Evolutionary conservation across 2,329 filamentous ascomycete species (phyloP).

Genomic region (Penicillium sp.): DNA sequence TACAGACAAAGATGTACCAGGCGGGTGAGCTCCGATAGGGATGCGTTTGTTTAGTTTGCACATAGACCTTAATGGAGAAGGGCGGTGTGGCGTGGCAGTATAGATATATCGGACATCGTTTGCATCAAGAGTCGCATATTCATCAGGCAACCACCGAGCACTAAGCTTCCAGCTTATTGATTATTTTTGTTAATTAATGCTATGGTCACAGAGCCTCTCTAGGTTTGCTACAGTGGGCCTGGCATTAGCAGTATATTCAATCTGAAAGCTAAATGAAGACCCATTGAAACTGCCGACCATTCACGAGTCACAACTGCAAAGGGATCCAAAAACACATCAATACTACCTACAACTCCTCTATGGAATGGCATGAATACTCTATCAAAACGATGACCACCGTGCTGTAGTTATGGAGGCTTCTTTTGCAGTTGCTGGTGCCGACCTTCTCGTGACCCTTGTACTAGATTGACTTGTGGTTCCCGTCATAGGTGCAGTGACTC

Average conservation of each 20-base stretch:
- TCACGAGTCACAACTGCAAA: too few relatives aligned
- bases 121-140: too few relatives aligned
- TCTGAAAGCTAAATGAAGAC: too few relatives aligned
- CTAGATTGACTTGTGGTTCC: not conserved
- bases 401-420: not conserved
- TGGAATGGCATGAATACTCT: not conserved
- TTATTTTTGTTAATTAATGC: too few relatives aligned
- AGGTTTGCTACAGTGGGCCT: too few relatives aligned
- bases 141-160: too few relatives aligned
- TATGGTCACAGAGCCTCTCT: too few relatives aligned
- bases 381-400: slow-evolving; percentile 1
- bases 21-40: not conserved
- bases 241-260: too few relatives aligned
- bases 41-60: slow-evolving; percentile 2
- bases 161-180: too few relatives aligned
- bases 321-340: not conserved
- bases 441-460: not conserved
- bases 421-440: not conserved
- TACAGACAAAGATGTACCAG: not conserved
- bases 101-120: not conserved
- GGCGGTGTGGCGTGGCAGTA: not conserved
- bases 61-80: not conserved
- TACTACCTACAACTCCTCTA: too few relatives aligned
- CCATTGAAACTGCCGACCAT: too few relatives aligned
- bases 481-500: not conserved